phyloP scores from a whole-genome alignment of 2,329 filamentous ascomycete species.

The Aspergillus melleus region DNA sequence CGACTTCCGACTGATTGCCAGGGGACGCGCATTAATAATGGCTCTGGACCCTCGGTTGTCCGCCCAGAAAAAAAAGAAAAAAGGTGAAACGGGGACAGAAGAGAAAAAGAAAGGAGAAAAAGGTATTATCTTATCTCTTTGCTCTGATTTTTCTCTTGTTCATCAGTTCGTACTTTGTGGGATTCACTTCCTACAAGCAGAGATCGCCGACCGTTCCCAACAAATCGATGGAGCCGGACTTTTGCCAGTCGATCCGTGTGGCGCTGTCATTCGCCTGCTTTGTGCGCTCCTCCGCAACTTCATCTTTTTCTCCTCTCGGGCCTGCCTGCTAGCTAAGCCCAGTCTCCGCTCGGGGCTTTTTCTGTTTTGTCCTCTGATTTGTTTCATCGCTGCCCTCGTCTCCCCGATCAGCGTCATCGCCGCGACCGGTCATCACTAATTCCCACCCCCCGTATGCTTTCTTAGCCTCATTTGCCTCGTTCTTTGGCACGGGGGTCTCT shows the following conservation, averaged over 20 bases:
- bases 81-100: neutral
- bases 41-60: neutral
- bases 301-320: neutral
- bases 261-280: neutral
- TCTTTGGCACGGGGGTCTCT: neutral
- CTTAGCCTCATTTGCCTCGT: neutral
- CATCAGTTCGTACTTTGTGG: neutral
- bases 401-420: neutral
- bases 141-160: neutral
- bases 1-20: conserved; percentile 1
- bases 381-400: neutral
- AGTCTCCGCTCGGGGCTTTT: neutral
- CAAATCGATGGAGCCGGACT: neutral
- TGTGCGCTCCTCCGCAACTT: neutral
- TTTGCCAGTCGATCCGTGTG: conserved; percentile 1
- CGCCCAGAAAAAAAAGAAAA: neutral
- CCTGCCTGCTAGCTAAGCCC: neutral
- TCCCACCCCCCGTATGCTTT: neutral
- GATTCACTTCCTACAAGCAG: neutral
- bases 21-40: conserved; percentile 2
- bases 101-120: neutral
- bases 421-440: neutral
- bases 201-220: neutral
- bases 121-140: neutral
- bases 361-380: neutral